Conservation (phyloP, 169 alveolate genomes). For the Fabrea salina region DNA sequence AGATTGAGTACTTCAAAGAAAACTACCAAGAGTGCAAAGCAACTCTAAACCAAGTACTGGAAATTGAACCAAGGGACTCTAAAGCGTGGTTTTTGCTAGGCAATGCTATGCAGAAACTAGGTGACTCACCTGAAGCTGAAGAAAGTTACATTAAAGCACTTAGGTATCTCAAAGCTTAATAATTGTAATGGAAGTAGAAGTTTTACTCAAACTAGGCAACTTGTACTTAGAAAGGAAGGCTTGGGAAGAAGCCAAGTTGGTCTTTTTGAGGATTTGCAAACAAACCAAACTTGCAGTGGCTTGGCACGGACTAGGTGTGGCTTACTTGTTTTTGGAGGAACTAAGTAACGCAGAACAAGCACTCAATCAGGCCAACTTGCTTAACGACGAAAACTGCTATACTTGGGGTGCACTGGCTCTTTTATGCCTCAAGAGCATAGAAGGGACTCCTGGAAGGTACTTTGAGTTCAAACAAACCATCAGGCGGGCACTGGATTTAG, state of each 20-base stretch:
- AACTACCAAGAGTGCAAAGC: slow-evolving; percentile 47
- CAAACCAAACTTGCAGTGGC: slow-evolving; percentile 40
- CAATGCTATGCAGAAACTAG: slow-evolving; percentile 42
- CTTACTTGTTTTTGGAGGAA: slow-evolving; percentile 38
- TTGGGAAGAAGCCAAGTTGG: slow-evolving; percentile 52
- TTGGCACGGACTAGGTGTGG: slow-evolving; percentile 50
- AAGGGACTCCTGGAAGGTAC: slow-evolving; percentile 1
- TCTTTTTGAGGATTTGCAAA: slow-evolving; percentile 45
- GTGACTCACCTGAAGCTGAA: slow-evolving; percentile 50
- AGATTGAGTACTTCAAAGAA: slow-evolving; percentile 37
- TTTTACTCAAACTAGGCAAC: slow-evolving; percentile 54
- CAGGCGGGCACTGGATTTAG: not conserved
- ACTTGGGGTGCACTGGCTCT: slow-evolving; percentile 50
- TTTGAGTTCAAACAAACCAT: not conserved
- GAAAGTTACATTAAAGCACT: slow-evolving; percentile 52
- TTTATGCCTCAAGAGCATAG: not conserved
- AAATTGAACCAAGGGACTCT: slow-evolving; percentile 32
- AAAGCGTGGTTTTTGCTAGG: slow-evolving; percentile 48
- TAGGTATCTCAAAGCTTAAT: not conserved
- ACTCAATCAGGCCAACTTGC: slow-evolving; percentile 50
- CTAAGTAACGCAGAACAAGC: slow-evolving; percentile 55
- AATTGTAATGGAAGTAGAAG: too few species aligned
- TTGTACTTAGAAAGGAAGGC: slow-evolving; percentile 38
- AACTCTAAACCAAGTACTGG: slow-evolving; percentile 28
- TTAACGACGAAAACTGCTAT: slow-evolving; percentile 61